Conservation (phyloP, 257 asterid genomes). For the Knoxia roxburghii region DNA sequence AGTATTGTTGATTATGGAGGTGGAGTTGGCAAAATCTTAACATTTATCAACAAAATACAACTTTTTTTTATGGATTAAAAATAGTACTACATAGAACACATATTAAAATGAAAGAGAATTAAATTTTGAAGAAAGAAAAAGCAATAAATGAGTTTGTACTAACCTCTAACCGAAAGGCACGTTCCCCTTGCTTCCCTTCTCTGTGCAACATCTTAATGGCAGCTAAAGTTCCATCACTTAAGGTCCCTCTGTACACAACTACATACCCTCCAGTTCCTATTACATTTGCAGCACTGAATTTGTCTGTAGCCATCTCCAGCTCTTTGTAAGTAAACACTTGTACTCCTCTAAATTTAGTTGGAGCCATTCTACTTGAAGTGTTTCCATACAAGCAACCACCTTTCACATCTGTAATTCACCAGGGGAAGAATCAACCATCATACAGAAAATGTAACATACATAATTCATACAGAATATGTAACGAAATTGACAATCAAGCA, state of each 20-base stretch:
- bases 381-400: conserved; percentile 53
- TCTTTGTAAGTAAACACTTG: conserved; percentile 66
- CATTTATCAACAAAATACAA: too few species aligned
- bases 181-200: conserved; percentile 65
- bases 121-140: too few species aligned
- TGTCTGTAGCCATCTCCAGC: conserved; percentile 53
- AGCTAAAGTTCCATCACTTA: conserved; percentile 54
- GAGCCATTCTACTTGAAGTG: conserved; percentile 21
- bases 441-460: neutral
- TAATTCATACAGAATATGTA: neutral
- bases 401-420: conserved; percentile 22
- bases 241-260: conserved; percentile 50
- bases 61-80: too few species aligned
- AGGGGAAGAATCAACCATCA: neutral
- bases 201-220: conserved; percentile 59
- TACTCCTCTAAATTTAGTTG: conserved; percentile 37
- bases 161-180: conserved; percentile 78
- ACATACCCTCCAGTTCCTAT: conserved; percentile 45
- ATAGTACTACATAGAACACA: too few species aligned
- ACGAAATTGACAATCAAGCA: conserved; percentile 2
- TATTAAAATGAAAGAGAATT: too few species aligned
- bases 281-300: conserved; percentile 44
- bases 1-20: too few species aligned
- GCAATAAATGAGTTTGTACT: conserved; percentile 24
- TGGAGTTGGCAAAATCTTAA: too few species aligned